Conservation (phyloP, 768 basidiomycete species). For the Tricholoma furcatifolium region DNA sequence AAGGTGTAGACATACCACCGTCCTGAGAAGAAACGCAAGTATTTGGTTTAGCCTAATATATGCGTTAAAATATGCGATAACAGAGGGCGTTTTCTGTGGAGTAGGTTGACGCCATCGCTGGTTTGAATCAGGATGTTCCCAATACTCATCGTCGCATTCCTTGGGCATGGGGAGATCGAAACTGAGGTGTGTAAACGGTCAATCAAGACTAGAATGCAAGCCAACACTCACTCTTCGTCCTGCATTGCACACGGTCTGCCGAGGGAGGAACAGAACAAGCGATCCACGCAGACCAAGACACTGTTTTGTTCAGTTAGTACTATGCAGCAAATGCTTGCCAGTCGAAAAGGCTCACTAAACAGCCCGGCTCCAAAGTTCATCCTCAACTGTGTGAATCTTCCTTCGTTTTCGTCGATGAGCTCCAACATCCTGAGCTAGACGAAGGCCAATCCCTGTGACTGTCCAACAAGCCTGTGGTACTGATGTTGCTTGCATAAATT, state of each 20-base stretch:
- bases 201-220: background rate
- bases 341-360: conserved; percentile 46
- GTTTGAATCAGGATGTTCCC: conserved; percentile 59
- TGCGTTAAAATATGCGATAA: conserved; percentile 53
- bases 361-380: conserved; percentile 74
- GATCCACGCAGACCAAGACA: conserved; percentile 54
- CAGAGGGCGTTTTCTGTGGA: conserved; percentile 46
- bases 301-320: conserved; percentile 26
- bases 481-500: conserved; percentile 56
- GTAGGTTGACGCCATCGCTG: conserved; percentile 69
- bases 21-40: conserved; percentile 61
- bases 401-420: conserved; percentile 51
- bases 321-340: too few species aligned
- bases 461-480: conserved; percentile 70
- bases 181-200: conserved; percentile 31
- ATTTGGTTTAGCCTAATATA: conserved; percentile 62
- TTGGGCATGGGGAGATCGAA: conserved; percentile 72
- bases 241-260: conserved; percentile 78
- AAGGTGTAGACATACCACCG: conserved; percentile 45
- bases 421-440: conserved; percentile 78
- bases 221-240: conserved; percentile 66
- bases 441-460: conserved; percentile 66
- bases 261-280: conserved; percentile 48
- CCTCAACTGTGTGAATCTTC: conserved; percentile 45
- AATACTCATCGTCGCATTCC: conserved; percentile 73